Conservation (phyloP, 257 asterid species). For the Nicotiana knightiana region DNA sequence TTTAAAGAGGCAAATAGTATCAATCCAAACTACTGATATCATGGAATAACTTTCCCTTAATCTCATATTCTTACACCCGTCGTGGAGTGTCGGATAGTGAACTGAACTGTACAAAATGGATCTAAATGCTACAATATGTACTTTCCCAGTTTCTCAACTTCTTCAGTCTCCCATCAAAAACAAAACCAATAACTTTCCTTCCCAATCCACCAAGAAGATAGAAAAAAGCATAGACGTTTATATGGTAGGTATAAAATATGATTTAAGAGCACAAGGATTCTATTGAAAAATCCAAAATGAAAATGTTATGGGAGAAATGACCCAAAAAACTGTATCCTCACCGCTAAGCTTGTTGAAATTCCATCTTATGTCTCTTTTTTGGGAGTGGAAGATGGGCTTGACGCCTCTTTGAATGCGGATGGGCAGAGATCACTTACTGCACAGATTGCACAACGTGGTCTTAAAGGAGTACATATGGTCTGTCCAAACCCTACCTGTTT, state of each 20-base stretch:
- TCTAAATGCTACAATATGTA: neutral
- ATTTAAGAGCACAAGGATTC: neutral
- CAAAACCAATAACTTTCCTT: neutral
- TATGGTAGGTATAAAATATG: neutral
- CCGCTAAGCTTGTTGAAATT: neutral
- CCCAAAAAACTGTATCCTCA: neutral
- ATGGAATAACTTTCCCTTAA: neutral
- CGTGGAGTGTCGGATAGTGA: neutral
- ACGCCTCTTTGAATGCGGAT: conserved; percentile 69
- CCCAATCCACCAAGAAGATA: neutral
- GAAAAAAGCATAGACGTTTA: neutral
- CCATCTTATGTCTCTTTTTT: conserved; percentile 15
- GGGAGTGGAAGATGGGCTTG: conserved; percentile 48
- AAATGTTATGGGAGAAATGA: neutral
- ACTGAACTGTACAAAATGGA: neutral
- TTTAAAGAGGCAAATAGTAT: neutral
- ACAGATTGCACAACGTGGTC: conserved; percentile 82
- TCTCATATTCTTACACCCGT: neutral
- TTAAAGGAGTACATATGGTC: conserved; percentile 78
- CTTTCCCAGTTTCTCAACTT: neutral
- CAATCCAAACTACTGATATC: neutral
- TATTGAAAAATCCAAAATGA: neutral
- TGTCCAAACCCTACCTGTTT: conserved; percentile 95
- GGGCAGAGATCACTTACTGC: conserved; percentile 63
- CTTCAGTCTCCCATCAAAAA: neutral